phyloP scores from a whole-genome alignment of 2,329 filamentous ascomycete species.

The Ophiostoma sp. region DNA sequence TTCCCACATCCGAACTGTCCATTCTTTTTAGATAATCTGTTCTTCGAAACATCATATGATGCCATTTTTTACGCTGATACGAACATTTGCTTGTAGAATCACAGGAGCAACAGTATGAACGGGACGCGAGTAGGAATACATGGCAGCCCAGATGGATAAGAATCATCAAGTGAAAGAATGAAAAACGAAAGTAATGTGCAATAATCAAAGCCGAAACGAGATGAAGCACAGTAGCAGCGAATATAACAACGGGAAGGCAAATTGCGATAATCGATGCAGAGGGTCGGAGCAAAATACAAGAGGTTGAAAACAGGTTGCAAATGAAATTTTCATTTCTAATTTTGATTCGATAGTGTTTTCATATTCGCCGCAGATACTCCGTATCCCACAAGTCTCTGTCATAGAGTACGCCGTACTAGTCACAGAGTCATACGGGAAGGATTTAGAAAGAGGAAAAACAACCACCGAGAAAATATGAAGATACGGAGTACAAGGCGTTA shows the following conservation, averaged over 20 bases:
- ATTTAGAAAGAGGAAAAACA: constrained; percentile 11
- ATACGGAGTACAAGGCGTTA: too few relatives aligned
- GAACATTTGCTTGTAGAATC: too few relatives aligned
- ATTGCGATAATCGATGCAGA: constrained; percentile 3
- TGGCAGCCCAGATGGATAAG: too few relatives aligned
- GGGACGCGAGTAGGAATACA: too few relatives aligned
- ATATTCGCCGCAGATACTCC: constrained; percentile 1
- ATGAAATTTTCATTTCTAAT: background rate
- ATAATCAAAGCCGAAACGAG: background rate
- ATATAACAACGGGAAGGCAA: constrained; percentile 11
- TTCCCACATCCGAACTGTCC: too few relatives aligned
- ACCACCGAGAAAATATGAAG: constrained; percentile 6
- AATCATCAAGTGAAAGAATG: background rate
- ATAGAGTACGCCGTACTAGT: background rate
- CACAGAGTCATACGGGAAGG: constrained; percentile 3
- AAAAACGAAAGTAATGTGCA: background rate
- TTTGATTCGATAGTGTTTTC: background rate
- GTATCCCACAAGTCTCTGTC: background rate
- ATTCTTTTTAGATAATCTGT: too few relatives aligned
- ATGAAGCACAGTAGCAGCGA: constrained; percentile 6
- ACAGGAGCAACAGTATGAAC: too few relatives aligned
- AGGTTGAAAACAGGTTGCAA: background rate
- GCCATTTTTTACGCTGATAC: too few relatives aligned
- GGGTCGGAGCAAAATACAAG: background rate
- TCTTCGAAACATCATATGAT: too few relatives aligned